Conservation (phyloP, 2,329 filamentous ascomycete genomes). For the Talaromyces sp. region DNA sequence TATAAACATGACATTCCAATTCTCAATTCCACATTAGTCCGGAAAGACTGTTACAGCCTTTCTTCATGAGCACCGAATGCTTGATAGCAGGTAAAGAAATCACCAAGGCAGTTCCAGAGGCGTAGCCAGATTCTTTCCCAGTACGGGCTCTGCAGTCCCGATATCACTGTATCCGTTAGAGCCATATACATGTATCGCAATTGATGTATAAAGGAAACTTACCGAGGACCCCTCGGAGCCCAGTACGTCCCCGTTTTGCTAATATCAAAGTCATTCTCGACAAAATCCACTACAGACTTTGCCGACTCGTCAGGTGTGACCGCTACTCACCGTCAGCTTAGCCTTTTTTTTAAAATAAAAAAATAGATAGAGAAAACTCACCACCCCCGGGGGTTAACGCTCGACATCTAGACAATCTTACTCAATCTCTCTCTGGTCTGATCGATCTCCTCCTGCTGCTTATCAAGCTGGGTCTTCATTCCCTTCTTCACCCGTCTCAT, state of each 20-base stretch:
- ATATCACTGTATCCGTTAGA: slow-evolving; percentile 51
- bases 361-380: slow-evolving; percentile 26
- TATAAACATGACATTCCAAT: no score
- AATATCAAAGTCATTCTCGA: slow-evolving; percentile 56
- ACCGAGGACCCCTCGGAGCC: slow-evolving; percentile 66
- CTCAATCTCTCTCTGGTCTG: no score
- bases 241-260: slow-evolving; percentile 66
- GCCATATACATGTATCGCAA: slow-evolving; percentile 14
- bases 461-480: slow-evolving; percentile 40
- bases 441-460: slow-evolving; percentile 25
- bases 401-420: no score
- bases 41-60: no score
- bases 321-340: slow-evolving; percentile 39
- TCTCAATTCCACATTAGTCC: no score
- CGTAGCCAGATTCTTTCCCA: slow-evolving; percentile 59
- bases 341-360: background rate
- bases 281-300: slow-evolving; percentile 57
- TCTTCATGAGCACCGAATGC: no score
- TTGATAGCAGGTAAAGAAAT: background rate
- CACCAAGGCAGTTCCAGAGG: slow-evolving; percentile 66
- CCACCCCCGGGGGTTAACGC: slow-evolving; percentile 49
- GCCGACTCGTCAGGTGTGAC: slow-evolving; percentile 66
- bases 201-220: slow-evolving; percentile 27
- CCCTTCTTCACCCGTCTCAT: no score
- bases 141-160: slow-evolving; percentile 60